Percentiles rank a stretch among this genome's conserved stretches.
Conservation (phyloP, 2,329 filamentous ascomycete species). For the Ophiosphaerella narmari region DNA sequence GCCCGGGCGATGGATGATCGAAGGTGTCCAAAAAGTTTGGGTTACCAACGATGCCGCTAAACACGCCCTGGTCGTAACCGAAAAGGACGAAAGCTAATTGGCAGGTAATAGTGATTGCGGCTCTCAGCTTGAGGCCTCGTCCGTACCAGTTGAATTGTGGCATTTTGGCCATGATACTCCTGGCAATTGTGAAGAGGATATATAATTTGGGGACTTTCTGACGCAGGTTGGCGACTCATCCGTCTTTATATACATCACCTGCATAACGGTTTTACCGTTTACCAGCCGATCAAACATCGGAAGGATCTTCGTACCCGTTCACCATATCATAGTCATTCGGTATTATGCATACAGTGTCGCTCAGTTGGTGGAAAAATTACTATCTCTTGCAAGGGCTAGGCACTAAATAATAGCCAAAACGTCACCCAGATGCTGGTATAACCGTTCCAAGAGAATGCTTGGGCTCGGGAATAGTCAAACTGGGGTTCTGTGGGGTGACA, state of each 20-base stretch:
- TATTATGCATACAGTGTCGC: not conserved
- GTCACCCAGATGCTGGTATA: not conserved
- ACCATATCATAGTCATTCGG: constrained; percentile 1
- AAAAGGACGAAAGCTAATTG: constrained; percentile 40
- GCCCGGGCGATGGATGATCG: constrained; percentile 42
- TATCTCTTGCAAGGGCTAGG: not conserved
- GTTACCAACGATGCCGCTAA: constrained; percentile 50
- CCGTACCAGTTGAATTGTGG: constrained; percentile 34
- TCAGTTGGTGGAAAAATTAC: not conserved
- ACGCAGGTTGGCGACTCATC: not conserved
- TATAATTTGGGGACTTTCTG: not conserved
- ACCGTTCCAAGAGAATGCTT: not conserved
- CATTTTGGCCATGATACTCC: constrained; percentile 21
- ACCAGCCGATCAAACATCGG: not conserved
- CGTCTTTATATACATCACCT: not conserved
- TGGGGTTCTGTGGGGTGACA: not conserved
- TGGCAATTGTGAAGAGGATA: not conserved
- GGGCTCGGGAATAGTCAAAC: not conserved
- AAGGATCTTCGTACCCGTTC: not conserved
- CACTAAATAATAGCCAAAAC: not conserved
- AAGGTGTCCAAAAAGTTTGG: constrained; percentile 48
- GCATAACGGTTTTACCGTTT: not conserved
- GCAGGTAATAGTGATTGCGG: constrained; percentile 36
- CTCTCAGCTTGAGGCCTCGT: constrained; percentile 30
- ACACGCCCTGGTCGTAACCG: constrained; percentile 46